Evolutionary conservation across 768 basidiomycete species (phyloP), one percentile per base, ranked within the genome.

Genomic region (Hortiboletus flavorubellus): DNA sequence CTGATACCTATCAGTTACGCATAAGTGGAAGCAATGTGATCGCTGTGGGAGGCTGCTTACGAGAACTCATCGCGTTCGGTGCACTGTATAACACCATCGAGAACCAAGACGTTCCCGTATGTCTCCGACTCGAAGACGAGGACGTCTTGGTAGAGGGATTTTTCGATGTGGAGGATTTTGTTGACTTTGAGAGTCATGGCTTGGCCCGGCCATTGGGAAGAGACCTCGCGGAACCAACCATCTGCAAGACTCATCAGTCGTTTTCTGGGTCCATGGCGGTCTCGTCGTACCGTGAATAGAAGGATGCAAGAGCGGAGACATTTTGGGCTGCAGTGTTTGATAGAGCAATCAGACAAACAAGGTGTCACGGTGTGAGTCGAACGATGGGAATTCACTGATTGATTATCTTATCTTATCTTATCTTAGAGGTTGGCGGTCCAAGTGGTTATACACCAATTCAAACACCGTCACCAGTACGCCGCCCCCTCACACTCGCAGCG

Each of bases 51-150:
- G 41, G 41, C n/a, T 14, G 81, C 90, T 62, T 66, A 93, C 93
- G 95, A 94, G 74, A 99, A 99, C 73, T 99, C 97, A 68, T 99
- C 97, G 45, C 95, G 86, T 75, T 99, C 97, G 2, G 95, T 97
- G 76, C 90, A 93, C 72, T 99, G 96, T 62, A 99, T 90, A 52
- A 89, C 93, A 50, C 93, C 91, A 69, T 99, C 96, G 31, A 99
- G 84, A 18, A 95, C 86, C 53, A 99, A 82, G 44, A 98, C 94
- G 66, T 98, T 98, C n/a, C 96, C 96, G 68, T 89, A 96, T 1
- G 93, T 91, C 76, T 91, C 93, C 0, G 92, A 94, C 71, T 94
- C 87, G 67, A 98, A 98, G 51, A 99, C 94, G 51, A 99, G 87
- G 50, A 99, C 94, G 68, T 98, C 96, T 75, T 99, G 96, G 77